These are phyloP conservation scores for Naumovozyma castellii DNA, from an alignment of 805 yeast genomes.

Conservation along the genomic window DNA sequence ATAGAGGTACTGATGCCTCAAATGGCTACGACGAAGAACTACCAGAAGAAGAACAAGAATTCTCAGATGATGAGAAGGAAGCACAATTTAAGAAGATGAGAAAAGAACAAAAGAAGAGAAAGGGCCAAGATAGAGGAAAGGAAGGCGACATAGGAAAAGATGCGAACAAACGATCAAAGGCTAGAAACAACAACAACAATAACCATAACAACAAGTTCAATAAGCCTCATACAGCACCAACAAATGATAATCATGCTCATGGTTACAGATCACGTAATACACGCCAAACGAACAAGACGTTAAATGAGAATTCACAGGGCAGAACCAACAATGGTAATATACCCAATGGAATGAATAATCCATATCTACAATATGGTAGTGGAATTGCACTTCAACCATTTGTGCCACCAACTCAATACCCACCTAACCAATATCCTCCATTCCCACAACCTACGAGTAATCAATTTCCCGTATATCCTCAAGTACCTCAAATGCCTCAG, in stretches of 20 bases:
- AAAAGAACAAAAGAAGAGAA: slow-evolving; percentile 49
- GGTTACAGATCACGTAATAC: slow-evolving; percentile 7
- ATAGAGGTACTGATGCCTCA: slow-evolving; percentile 90
- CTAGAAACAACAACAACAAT: slow-evolving; percentile 9
- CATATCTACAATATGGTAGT: background rate
- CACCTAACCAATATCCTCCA: background rate
- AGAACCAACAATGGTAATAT: background rate
- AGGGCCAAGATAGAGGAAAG: slow-evolving; percentile 20
- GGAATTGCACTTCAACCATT: background rate
- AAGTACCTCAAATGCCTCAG: too few relatives aligned
- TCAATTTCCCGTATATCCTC: background rate
- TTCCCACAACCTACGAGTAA: background rate
- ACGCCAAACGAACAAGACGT: background rate
- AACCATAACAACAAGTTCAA: background rate
- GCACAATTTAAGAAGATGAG: slow-evolving; percentile 54
- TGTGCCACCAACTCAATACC: background rate
- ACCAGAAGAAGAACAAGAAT: slow-evolving; percentile 88
- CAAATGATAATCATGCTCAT: background rate
- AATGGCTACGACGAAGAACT: slow-evolving; percentile 91
- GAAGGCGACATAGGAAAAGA: slow-evolving; percentile 5
- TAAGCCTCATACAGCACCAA: background rate
- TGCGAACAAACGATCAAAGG: slow-evolving; percentile 4
- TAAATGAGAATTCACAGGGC: background rate
- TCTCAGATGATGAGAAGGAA: slow-evolving; percentile 89
- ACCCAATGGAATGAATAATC: background rate